Percentiles rank a stretch among this genome's conserved stretches.
These are phyloP conservation scores for Termitomyces sp. DNA, from an alignment of 1,284 basidiomycete genomes.

Conservation along the genomic window DNA sequence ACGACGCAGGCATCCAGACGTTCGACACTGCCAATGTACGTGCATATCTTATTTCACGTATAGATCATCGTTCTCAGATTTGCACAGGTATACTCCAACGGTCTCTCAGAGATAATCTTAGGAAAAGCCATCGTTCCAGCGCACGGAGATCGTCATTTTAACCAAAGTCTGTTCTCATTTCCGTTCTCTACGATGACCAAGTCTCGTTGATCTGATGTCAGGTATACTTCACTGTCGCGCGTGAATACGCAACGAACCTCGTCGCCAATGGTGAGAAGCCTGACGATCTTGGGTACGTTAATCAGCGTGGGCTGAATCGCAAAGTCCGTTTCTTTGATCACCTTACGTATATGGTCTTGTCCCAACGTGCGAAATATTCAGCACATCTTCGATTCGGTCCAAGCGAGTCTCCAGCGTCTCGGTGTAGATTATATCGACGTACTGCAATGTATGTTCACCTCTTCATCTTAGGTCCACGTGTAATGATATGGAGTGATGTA, in stretches of 20 bases:
- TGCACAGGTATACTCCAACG: slow-evolving; percentile 59
- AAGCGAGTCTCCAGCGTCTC: slow-evolving; percentile 58
- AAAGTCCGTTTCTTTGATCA: slow-evolving; percentile 26
- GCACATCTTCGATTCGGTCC: slow-evolving; percentile 73
- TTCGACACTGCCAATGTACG: slow-evolving; percentile 62
- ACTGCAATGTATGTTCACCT: slow-evolving; percentile 42
- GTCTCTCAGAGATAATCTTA: slow-evolving; percentile 68
- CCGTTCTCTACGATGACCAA: background rate
- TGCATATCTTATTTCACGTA: background rate
- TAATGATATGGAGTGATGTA: background rate
- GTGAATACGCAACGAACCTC: slow-evolving; percentile 20
- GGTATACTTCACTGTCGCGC: slow-evolving; percentile 34
- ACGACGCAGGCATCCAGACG: slow-evolving; percentile 60
- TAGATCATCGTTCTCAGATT: background rate
- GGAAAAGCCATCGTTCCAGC: slow-evolving; percentile 76
- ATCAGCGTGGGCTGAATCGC: slow-evolving; percentile 50
- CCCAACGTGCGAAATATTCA: slow-evolving; percentile 16
- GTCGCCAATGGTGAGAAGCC: slow-evolving; percentile 19
- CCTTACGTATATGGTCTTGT: background rate
- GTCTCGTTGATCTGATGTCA: slow-evolving; percentile 9
- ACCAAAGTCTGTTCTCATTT: slow-evolving; percentile 48
- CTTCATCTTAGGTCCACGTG: background rate
- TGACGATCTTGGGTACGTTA: slow-evolving; percentile 49
- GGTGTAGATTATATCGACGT: slow-evolving; percentile 70
- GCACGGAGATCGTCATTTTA: slow-evolving; percentile 72